A percentile compares a stretch with the other conserved stretches of the same genome.
These are phyloP conservation scores for Trametes cinnabarina DNA, from an alignment of 768 basidiomycete genomes.

Conservation along the genomic window DNA sequence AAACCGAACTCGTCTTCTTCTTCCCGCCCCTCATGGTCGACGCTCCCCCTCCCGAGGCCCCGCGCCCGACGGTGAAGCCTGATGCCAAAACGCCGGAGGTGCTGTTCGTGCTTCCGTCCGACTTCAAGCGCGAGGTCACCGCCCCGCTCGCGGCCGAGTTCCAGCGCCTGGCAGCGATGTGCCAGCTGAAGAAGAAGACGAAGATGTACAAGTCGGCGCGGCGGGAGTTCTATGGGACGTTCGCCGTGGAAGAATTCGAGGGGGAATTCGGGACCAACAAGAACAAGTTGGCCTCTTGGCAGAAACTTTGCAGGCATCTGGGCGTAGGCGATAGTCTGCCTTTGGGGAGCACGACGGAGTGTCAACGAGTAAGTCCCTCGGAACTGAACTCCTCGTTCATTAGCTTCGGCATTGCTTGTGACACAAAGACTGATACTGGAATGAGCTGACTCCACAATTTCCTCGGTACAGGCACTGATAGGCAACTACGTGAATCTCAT, in stretches of 20 bases:
- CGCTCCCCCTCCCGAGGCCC: neutral
- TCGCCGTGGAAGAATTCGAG: conserved; percentile 1
- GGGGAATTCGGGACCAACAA: neutral
- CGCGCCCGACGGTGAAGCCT: neutral
- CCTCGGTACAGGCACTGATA: neutral
- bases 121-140: conserved; percentile 1
- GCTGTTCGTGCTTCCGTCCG: neutral
- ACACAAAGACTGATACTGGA: too few species aligned
- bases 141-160: conserved; percentile 8
- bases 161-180: neutral
- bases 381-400: too few species aligned
- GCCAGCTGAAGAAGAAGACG: neutral
- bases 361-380: neutral
- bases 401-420: too few species aligned
- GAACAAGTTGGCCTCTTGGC: neutral
- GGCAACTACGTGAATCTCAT: neutral
- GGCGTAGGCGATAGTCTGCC: neutral
- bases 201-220: neutral
- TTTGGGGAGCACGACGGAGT: neutral
- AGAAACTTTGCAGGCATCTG: neutral
- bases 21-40: neutral
- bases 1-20: neutral
- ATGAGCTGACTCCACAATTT: too few species aligned
- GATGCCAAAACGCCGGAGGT: neutral
- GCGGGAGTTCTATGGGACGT: neutral